Evolutionary conservation across 306 rosid genomes (phyloP).

Genomic region (Inga laurina): DNA sequence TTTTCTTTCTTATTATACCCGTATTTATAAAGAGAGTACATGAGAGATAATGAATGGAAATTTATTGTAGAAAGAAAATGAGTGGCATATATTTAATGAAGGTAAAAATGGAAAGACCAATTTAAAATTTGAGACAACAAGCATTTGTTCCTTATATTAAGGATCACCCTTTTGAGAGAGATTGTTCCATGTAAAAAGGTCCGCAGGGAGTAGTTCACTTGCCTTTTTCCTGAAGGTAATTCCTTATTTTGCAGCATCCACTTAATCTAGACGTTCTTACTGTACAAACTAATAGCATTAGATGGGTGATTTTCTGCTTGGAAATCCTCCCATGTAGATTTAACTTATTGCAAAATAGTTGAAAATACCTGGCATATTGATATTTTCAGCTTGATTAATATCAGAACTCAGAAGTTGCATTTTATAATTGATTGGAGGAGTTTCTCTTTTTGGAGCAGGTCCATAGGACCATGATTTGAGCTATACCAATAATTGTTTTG

Average conservation of each 20-base stretch:
- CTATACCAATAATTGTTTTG: background rate
- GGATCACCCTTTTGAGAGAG: too few species aligned
- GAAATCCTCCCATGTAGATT: background rate
- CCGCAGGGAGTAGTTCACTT: background rate
- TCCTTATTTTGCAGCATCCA: background rate
- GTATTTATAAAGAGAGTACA: too few species aligned
- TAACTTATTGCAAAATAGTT: constrained; percentile 18
- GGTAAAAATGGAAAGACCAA: too few species aligned
- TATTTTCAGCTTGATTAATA: background rate
- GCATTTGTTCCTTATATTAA: too few species aligned
- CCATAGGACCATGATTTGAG: constrained; percentile 7
- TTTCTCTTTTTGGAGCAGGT: constrained; percentile 18
- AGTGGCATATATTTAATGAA: too few species aligned
- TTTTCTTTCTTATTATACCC: too few species aligned
- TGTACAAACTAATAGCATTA: background rate
- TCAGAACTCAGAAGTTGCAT: constrained; percentile 2
- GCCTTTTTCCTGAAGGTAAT: background rate
- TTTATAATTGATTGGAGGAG: constrained; percentile 17
- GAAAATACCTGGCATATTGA: constrained; percentile 1
- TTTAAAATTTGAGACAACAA: too few species aligned
- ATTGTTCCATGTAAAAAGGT: too few species aligned
- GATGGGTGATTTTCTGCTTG: background rate
- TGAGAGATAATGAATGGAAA: too few species aligned
- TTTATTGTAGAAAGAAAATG: too few species aligned
- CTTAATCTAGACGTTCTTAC: background rate